Evolutionary conservation across 371 early-diverging fungal species (phyloP), one percentile per base, ranked within the genome.

Genomic region (Lichtheimia hyalospora): DNA sequence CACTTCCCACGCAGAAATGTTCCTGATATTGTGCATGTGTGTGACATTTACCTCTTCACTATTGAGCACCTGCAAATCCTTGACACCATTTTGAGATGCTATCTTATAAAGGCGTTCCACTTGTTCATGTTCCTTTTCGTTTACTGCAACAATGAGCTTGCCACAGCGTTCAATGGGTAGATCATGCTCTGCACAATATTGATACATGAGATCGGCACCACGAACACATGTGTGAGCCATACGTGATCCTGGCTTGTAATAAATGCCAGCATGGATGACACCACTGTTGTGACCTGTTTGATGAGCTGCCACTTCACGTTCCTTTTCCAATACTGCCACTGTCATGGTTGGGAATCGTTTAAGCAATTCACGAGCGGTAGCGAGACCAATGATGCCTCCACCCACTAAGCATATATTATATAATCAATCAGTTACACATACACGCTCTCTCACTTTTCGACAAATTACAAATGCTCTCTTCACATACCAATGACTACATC

Each of bases 241-340:
- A 20, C 72, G 64, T 13, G 80, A 76, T 18, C 80, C 80, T 20
- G 80, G 80, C 49, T 74, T 71, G 46, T 76, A 76, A 44, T 76
- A 76, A 52, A 79, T 76, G 65, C 79, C 79, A 41, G 79, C 79
- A 55, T 79, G 79, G 34, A 79, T 79, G 14, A 79, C 80, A 57
- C 80, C 80, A 48, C 73, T 72, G 60, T 79, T 79, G 48, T 79
- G 80, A 23, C 80, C 80, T 5, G 80, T 73, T 57, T 79, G 80
- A 63, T 79, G 80, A 48, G 74, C 73, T 56, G 80, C 76, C 3
- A 79, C 80, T 56, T 79, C 80, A 39, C 75, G 68, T 50, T 79
- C 80, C 57, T 79, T 79, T 51, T 79, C 80, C 41, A 79, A 53
- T 2, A 79, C 77, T 27, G 77, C 76, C 2, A 79, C 71, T 0